Base-by-base conservation (phyloP, 2,329 filamentous ascomycete genomes). In the Botryosphaeria dothidea region DNA sequence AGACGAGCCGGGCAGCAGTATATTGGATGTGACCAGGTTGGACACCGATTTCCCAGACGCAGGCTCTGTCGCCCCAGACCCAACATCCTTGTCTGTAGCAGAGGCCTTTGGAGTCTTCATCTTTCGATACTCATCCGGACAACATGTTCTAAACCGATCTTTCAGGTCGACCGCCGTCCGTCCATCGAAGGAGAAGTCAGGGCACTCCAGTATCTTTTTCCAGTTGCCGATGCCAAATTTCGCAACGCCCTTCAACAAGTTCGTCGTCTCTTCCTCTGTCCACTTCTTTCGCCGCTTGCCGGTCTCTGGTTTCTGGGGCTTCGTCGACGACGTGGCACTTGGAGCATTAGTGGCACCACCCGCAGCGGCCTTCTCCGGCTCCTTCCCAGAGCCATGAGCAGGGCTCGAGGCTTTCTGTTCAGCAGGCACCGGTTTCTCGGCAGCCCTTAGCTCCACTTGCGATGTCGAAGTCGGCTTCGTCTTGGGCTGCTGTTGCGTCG, bases 151-250 rank as follows among this genome's bases (percentile, higher is more conserved):
- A 67, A 86, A 86, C 60, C 85, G 79, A 71, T 90, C 87, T 75
- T 89, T 90, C 54, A 90, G 73, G 69, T 89, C 87, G 25, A 87
- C 82, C 9, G 86, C 83, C n/a, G 82, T 87, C 29, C 87, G 80
- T 11, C 82, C 79, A 66, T 86, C 80, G 71, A 90, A 89, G 3
- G 76, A 77, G 65, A 86, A 84, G 36, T 87, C 84, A 17, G 83
- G 73, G 68, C 85, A 83, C 3, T 84, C 79, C 27, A 88, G 72
- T 19, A 90, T 89, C 68, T 83, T 83, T 64, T 86, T 89, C 87
- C 87, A 90, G 67, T 82, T 87, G 3, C 87, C 87, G 66, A 88
- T 85, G 1, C 87, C 87, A 69, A 85, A 88, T 67, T 81, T 84
- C 41, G 83, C 80, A 8, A 88, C 87, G 0, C 87, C 87, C 65